These are phyloP conservation scores for Cryptosporidium sp. DNA, from an alignment of 169 alveolate genomes.

Conservation along the genomic window DNA sequence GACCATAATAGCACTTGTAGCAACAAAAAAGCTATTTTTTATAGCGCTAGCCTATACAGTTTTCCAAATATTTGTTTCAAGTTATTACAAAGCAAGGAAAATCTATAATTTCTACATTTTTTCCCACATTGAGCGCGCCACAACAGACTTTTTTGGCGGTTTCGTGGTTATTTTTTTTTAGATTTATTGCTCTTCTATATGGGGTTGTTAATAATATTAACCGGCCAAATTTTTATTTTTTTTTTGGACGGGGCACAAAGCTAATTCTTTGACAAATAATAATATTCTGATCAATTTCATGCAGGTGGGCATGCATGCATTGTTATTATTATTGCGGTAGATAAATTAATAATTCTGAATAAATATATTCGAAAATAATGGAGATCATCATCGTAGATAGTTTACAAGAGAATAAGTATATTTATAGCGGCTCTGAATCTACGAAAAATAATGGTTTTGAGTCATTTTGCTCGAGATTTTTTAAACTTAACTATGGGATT, in stretches of 20 bases:
- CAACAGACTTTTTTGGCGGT: background rate
- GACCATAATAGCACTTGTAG: background rate
- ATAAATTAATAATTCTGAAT: background rate
- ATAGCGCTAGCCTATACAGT: background rate
- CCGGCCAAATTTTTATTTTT: too few relatives aligned
- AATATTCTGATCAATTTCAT: too few relatives aligned
- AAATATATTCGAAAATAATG: background rate
- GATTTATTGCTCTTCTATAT: background rate
- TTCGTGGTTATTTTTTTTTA: background rate
- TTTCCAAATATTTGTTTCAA: background rate
- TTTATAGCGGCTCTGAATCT: background rate
- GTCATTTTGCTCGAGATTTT: background rate
- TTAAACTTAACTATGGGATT: background rate
- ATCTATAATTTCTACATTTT: background rate
- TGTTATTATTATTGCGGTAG: background rate
- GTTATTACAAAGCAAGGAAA: background rate
- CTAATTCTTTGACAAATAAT: too few relatives aligned
- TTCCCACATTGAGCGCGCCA: constrained; percentile 10
- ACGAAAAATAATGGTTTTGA: background rate
- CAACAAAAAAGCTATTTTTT: background rate
- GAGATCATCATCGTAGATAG: background rate
- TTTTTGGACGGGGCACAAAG: too few relatives aligned
- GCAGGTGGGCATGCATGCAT: background rate
- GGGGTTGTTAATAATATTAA: background rate
- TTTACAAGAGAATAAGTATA: background rate